Evolutionary conservation across 163 green algal species (phyloP), one percentile per base, ranked within the genome.

Genomic region (Prototheca cutis): DNA sequence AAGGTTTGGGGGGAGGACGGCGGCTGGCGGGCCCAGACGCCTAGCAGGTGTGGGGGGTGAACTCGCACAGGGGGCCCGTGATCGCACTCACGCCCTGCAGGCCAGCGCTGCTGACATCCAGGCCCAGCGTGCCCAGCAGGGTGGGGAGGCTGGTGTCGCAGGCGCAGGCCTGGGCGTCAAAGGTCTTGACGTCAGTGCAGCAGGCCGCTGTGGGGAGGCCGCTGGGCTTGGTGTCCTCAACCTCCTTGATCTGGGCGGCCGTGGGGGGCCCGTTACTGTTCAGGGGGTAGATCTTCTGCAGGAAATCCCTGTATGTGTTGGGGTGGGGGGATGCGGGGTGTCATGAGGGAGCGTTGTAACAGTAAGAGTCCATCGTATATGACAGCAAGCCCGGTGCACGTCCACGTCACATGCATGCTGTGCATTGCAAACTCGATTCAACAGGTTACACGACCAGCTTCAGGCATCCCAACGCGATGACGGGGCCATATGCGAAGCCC

Each of bases 281-380:
- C 49, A 56, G 49, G 49, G 49, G 49, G 49, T 56, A 56, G 49
- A 28, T 36, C 49, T 56, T 33, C 21, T 33, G 49, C 49, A 34
- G 49, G 21, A 56, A 33, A 27, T 5, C 18, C 49, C 49, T 56
- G 49, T 33, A 1, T 8, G 3, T 10, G 18, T 8, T 24, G 23
- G n/a, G 19, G 49, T 6, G 8, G 8, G 27, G 28, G 6, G 19
- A 56, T 13, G 27, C 36, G 36, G 36, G 36, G 36, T 10, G 17
- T 45, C 13, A 45, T 45, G 36, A 45, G 13, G 36, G 36, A 45
- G n/a, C n/a, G n/a, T n/a, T n/a, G n/a, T n/a, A n/a, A n/a, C n/a
- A n/a, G n/a, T n/a, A n/a, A n/a, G n/a, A n/a, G n/a, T n/a, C n/a
- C n/a, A n/a, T n/a, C n/a, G n/a, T n/a, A n/a, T n/a, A n/a, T n/a